These are phyloP conservation scores for Glutinoglossum americanum DNA, from an alignment of 495 filamentous ascomycete genomes.

Conservation along the genomic window DNA sequence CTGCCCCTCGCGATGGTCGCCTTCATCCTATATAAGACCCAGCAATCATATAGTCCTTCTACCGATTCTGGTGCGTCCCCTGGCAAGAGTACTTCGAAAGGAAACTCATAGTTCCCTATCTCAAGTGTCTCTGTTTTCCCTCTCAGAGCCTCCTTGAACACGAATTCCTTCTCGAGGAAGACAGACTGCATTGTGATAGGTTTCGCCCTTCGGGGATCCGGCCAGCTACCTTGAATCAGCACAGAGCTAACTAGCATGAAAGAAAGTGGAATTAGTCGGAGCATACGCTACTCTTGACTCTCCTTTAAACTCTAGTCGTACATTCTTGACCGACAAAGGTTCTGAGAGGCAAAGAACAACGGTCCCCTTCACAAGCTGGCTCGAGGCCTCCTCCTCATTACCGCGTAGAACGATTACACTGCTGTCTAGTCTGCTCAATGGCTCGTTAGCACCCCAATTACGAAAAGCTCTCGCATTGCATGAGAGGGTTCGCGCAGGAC, in stretches of 20 bases:
- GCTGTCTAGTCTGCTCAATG: slow-evolving; percentile 43
- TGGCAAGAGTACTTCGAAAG: slow-evolving; percentile 59
- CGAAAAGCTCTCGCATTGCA: no score
- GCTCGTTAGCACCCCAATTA: neutral
- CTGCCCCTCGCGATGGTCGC: slow-evolving; percentile 65
- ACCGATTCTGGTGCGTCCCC: slow-evolving; percentile 68
- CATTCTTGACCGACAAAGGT: slow-evolving; percentile 44
- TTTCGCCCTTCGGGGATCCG: neutral
- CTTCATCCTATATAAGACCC: slow-evolving; percentile 71
- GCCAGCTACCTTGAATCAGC: neutral
- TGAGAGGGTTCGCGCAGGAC: no score
- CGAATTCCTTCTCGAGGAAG: slow-evolving; percentile 34
- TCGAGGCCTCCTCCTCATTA: slow-evolving; percentile 49
- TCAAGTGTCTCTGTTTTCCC: slow-evolving; percentile 37
- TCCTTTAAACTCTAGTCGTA: slow-evolving; percentile 51
- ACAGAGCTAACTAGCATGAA: neutral
- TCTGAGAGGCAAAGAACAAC: slow-evolving; percentile 55
- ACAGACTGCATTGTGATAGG: slow-evolving; percentile 26
- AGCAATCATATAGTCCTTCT: slow-evolving; percentile 61
- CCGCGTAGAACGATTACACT: slow-evolving; percentile 65
- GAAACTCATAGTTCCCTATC: slow-evolving; percentile 75
- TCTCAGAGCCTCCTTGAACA: slow-evolving; percentile 27
- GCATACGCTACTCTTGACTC: slow-evolving; percentile 47
- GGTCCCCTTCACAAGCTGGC: slow-evolving; percentile 49
- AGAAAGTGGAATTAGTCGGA: neutral